Base-by-base conservation (phyloP, 2,329 filamentous ascomycete genomes). In the Colletotrichum limetticola region DNA sequence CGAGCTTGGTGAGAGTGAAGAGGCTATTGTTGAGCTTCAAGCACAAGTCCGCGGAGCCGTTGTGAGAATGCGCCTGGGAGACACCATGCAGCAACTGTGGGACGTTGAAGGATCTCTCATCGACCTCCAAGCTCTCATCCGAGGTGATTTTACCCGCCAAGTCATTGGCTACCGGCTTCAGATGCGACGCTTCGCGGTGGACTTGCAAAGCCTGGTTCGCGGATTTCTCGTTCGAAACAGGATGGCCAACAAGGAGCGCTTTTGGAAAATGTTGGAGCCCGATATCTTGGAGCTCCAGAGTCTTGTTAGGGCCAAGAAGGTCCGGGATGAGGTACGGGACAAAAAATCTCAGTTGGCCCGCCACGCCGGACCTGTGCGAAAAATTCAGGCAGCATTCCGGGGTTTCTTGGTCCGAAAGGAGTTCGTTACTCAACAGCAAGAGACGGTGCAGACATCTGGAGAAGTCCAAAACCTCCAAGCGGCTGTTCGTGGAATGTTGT, bases 41-140 rank as follows among this genome's bases (percentile, higher is more conserved):
- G 91, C 94, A 49, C 95, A 98, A 80, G 90, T 95, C 9, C 90
- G 95, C 70, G 97, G 96, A 46, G 95, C 95, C 0, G 80, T 97
- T 75, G 81, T 94, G 60, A 91, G 97, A 67, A 87, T 98, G 79
- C 88, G 88, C 68, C 89, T 98, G 2, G 95, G 95, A 5, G 86
- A 93, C 62, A 88, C 91, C 67, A 98, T 99, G 97, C 93, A 98
- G 78, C 84, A 90, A 56, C 88, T 99, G 4, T 99, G 97, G 97
- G 93, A 97, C 74, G 88, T 90, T 14, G 97, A 99, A 82, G 88
- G 92, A 30, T 87, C 89, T 81, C 83, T 99, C 32, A 85, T 96
- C 56, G 93, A 97, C 65, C 86, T 99, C 11, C 97, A 99, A 81
- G 91, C 95, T 8, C 91, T 93, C 52, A 93, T 98, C 68, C 91